Base-by-base conservation (phyloP, 2,329 filamentous ascomycete species). In the Blumeria graminis region DNA sequence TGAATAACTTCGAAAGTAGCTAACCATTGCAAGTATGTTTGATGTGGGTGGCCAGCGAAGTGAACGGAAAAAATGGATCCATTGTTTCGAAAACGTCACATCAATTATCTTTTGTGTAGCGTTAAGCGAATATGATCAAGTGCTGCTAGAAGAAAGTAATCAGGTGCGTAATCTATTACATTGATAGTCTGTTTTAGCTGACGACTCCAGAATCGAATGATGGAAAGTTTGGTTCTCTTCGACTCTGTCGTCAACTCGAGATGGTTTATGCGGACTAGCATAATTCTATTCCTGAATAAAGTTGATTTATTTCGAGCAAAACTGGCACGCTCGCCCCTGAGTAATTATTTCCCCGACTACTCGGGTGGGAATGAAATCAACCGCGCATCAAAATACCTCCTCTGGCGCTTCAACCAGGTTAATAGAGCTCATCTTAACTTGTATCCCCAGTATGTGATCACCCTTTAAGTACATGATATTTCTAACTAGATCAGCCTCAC, bases 101-200 rank as follows among this genome's bases (percentile, higher is more conserved):
- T 96, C 92, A 3, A 98, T 98, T 69, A 98, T 98, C 63, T 98
- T 98, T 71, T 98, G 92, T 67, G 92, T 98, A 60, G 92, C 92
- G 14, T 72, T 98, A 63, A 96, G 89, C 72, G 92, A 98, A 71
- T 98, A 98, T 68, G 92, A 98, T 66, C 92, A 98, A 71, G 90
- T 95, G 5, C 74, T 98, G 56, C 74, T 98, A 43, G 92, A 98
- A 71, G 92, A 96, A 71, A 94, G 86, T 70, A 95, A 90, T 67
- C 92, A 96, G 76, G 89, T 92, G 77, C 63, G 76, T 67, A 13
- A 18, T 34, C 32, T 36, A 41, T 45, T 34, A 51, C 14, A 18
- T 16, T 16, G n/a, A 28, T 7, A 3, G 6, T 34, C 35, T 22
- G 6, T 13, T 53, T 36, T 16, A 13, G 33, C 61, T 65, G 57